Base-by-base conservation (phyloP, 176 grass and related monocot genomes). In the Hordeum marinum region DNA sequence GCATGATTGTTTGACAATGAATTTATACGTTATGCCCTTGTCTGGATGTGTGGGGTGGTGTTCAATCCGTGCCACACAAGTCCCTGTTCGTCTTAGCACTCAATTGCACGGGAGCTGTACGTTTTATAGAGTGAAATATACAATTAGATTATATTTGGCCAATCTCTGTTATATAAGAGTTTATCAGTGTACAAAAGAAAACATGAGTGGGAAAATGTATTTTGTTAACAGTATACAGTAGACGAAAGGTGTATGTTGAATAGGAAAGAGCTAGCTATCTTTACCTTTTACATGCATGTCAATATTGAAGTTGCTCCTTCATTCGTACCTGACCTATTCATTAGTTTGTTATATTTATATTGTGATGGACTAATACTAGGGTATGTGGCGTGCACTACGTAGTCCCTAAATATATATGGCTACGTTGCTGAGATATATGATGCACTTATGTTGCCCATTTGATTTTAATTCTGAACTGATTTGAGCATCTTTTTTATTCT, bases 391-490 rank as follows among this genome's bases (percentile, higher is more conserved):
- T 59, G 18, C 35, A 73, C 50, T 58, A 59, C 35, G 5, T 55
- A 39, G 21, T 57, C 34, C 55, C 15, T 62, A 62, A 83, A 31
- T 63, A 20, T 74, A 25, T 46, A 41, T 17, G 54, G 29, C 42
- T 57, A 9, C 6, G 7, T 59, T 81, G 14, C 32, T 66, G 72
- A 79, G 54, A 72, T 78, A 50, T 69, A 15, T 61, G 29, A 73
- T 18, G 29, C 72, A 27, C 65, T 78, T 52, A 14, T 82, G 63
- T 54, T 40, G 60, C 9, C 50, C 24, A 25, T 57, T 6, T 0
- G 29, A 61, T 80, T 87, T 80, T 32, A 69, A 21, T 81, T 55
- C 14, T 83, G 54, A 63, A 80, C 34, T 80, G 20, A 42, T 80
- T 29, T 35, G 11, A 67, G 35, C 31, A 42, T 42, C 26, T 31